These are phyloP conservation scores for Prunus fruticosa DNA, from an alignment of 306 rosid species.

Conservation along the genomic window DNA sequence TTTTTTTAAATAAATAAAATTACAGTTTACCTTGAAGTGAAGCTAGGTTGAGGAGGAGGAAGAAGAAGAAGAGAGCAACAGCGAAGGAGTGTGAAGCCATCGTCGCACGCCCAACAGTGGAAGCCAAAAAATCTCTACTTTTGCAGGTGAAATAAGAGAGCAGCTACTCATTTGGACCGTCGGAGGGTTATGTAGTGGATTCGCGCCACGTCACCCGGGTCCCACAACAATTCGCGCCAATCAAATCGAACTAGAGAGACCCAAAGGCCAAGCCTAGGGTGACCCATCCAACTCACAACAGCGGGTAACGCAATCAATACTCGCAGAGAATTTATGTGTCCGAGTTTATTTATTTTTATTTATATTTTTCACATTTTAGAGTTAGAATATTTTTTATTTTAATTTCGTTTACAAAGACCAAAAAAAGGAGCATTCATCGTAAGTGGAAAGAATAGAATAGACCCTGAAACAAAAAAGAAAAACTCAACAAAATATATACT, in stretches of 20 bases:
- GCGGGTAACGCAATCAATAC: neutral
- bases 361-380: neutral
- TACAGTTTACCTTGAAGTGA: conserved; percentile 26
- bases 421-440: conserved; percentile 20
- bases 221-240: neutral
- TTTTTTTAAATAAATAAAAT: neutral
- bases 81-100: conserved; percentile 23
- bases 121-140: neutral
- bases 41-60: conserved; percentile 26
- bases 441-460: conserved; percentile 37
- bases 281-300: neutral
- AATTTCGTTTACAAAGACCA: neutral
- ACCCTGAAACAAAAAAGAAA: conserved; percentile 17
- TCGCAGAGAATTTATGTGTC: neutral
- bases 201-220: neutral
- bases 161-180: neutral
- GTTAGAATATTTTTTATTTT: neutral
- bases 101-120: neutral
- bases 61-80: conserved; percentile 13
- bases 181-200: neutral
- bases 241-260: neutral
- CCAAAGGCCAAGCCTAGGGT: neutral
- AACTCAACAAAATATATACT: neutral
- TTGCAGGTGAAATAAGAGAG: too few species aligned
- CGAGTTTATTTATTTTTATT: neutral